Evolutionary conservation across 768 basidiomycete species (phyloP).

Genomic region (Goffeauzyma gilvescens): DNA sequence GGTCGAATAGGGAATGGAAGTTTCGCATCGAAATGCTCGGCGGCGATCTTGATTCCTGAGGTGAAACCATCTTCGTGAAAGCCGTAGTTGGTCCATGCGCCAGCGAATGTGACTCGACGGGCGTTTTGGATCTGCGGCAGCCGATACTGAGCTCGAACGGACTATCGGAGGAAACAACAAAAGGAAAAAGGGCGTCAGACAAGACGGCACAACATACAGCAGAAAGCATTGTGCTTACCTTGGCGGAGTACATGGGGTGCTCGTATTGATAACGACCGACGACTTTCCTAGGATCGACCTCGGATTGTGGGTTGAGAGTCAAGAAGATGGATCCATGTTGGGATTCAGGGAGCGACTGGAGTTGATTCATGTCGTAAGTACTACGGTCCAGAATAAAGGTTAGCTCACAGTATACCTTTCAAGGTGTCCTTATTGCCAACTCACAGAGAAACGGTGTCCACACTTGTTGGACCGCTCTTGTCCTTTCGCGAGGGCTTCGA

Average conservation of each 20-base stretch:
- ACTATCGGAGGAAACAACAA: conserved; percentile 31
- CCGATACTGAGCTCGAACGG: conserved; percentile 40
- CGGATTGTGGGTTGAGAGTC: conserved; percentile 54
- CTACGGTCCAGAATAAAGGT: too few species aligned
- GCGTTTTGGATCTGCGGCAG: conserved; percentile 45
- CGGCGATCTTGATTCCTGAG: conserved; percentile 30
- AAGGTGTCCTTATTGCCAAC: too few species aligned
- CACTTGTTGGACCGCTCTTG: conserved; percentile 24
- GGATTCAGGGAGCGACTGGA: conserved; percentile 46
- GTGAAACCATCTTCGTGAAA: conserved; percentile 68
- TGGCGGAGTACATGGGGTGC: conserved; percentile 47
- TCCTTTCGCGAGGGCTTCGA: too few species aligned
- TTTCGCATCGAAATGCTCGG: conserved; percentile 15
- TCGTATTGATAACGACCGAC: conserved; percentile 44
- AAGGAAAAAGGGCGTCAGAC: background rate
- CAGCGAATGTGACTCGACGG: conserved; percentile 46
- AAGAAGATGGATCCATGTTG: conserved; percentile 47
- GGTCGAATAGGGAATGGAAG: conserved; percentile 22
- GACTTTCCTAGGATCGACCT: conserved; percentile 37
- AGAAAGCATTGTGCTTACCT: conserved; percentile 30
- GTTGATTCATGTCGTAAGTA: conserved; percentile 52
- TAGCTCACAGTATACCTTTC: background rate
- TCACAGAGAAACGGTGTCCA: conserved; percentile 46
- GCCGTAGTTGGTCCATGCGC: conserved; percentile 57
- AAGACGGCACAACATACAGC: background rate